Base-by-base conservation (phyloP, 805 yeast species). In the Candida gorgasii region DNA sequence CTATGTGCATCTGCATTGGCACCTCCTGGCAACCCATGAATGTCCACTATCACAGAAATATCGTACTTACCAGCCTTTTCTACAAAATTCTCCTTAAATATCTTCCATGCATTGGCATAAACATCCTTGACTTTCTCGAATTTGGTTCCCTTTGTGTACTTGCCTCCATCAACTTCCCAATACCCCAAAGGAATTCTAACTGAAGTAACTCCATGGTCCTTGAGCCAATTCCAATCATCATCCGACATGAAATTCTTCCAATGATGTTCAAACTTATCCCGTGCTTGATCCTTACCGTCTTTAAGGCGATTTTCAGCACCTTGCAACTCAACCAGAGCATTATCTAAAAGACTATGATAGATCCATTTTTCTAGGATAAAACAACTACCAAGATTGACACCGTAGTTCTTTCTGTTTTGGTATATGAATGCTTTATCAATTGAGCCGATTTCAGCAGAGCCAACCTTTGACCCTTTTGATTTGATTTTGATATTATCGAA, bases 1-100 rank as follows among this genome's bases (percentile, higher is more conserved):
- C 92, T 81, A 60, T 90, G 97, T 37, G 83, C 87, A 23, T 82
- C 85, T 1, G 80, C 76, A 56, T 93, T 92, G 17, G 97, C 97
- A 27, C 97, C 97, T 11, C 88, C 89, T 4, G 97, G 97, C 8
- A 92, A 62, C 0, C 86, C 97, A 63, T 93, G 98, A 32, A 92
- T 54, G 62, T 92, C 98, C 12, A 92, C 75, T 41, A 92, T 54
- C 0, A 92, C 81, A 9, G 89, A 85, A 44, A 92, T 92, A 22
- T 76, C 71, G 51, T 80, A 62, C 14, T 69, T 46, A 0, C 58
- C 73, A 1, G 97, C 97, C 39, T 69, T 76, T 34, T 72, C 69
- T 31, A 89, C 71, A 42, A 79, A 70, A 27, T 67, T 54, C 19
- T 61, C 47, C 58, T 78, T 80, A 47, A 84, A 71, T 15, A 73